A percentile compares a stretch with the other conserved stretches of the same genome.
These are phyloP conservation scores for Trichoderma lentiforme DNA, from an alignment of 2,329 filamentous ascomycete species.

Conservation along the genomic window DNA sequence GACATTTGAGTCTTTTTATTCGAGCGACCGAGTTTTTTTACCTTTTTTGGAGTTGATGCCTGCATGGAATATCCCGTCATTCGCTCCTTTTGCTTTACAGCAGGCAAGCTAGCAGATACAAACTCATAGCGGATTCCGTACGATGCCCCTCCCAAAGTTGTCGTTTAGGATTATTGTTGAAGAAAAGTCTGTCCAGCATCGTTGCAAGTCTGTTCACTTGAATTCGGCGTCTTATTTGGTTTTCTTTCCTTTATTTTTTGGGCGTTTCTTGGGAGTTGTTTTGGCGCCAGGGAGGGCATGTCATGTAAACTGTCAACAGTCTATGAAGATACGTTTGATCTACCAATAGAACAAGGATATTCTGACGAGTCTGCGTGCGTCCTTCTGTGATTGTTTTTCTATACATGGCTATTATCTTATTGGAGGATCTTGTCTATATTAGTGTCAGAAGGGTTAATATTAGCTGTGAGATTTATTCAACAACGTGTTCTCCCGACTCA, in stretches of 20 bases:
- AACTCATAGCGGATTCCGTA: not conserved
- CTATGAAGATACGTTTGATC: constrained; percentile 22
- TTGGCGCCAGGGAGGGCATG: constrained; percentile 29
- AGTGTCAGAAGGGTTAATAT: not conserved
- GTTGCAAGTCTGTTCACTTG: constrained; percentile 21
- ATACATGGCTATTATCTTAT: not conserved
- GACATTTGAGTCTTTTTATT: constrained; percentile 4
- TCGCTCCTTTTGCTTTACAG: not conserved
- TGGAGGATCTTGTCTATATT: not conserved
- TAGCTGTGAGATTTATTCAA: not conserved
- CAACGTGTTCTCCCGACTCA: not conserved
- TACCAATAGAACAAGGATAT: constrained; percentile 22
- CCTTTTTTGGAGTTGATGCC: not conserved
- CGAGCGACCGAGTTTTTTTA: constrained; percentile 9
- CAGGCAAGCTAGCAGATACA: constrained; percentile 2
- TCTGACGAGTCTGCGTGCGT: not conserved
- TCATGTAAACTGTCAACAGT: constrained; percentile 28
- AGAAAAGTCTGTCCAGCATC: constrained; percentile 2
- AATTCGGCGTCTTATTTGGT: constrained; percentile 28
- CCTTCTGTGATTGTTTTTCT: not conserved
- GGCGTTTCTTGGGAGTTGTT: constrained; percentile 32
- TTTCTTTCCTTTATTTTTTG: not conserved
- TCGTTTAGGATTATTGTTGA: not conserved
- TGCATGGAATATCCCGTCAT: constrained; percentile 2
- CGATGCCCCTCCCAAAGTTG: not conserved